Conservation (phyloP, 345 rosid species). For the Dipteronia sinensis region DNA sequence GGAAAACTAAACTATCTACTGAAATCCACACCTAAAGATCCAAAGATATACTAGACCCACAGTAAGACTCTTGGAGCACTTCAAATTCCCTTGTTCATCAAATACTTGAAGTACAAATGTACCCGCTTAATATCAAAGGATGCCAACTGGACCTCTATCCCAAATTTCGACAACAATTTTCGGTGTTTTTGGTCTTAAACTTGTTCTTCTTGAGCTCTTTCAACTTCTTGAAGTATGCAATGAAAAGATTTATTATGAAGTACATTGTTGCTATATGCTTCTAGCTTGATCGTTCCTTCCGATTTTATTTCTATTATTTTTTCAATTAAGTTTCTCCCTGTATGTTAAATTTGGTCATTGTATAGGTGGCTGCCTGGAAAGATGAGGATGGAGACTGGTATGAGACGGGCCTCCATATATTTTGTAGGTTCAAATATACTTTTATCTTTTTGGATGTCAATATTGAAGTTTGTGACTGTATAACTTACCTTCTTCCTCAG, state of each 20-base stretch:
- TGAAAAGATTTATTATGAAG: neutral
- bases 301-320: slow-evolving; percentile 9
- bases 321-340: neutral
- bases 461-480: neutral
- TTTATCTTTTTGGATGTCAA: neutral
- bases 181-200: neutral
- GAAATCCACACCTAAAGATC: neutral
- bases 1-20: neutral
- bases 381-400: slow-evolving; percentile 96
- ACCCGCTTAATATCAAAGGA: neutral
- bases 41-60: neutral
- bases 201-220: neutral
- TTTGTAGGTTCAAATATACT: slow-evolving; percentile 58
- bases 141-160: neutral
- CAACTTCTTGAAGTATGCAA: neutral
- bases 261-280: neutral
- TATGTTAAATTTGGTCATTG: slow-evolving; percentile 19
- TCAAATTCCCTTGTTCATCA: neutral
- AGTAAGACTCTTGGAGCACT: neutral
- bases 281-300: slow-evolving; percentile 1
- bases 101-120: neutral
- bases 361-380: slow-evolving; percentile 93
- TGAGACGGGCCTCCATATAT: slow-evolving; percentile 91
- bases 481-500: neutral
- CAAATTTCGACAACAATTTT: neutral